Base-by-base conservation (phyloP, 352 stramenopile species). In the Pythium folliculosum region DNA sequence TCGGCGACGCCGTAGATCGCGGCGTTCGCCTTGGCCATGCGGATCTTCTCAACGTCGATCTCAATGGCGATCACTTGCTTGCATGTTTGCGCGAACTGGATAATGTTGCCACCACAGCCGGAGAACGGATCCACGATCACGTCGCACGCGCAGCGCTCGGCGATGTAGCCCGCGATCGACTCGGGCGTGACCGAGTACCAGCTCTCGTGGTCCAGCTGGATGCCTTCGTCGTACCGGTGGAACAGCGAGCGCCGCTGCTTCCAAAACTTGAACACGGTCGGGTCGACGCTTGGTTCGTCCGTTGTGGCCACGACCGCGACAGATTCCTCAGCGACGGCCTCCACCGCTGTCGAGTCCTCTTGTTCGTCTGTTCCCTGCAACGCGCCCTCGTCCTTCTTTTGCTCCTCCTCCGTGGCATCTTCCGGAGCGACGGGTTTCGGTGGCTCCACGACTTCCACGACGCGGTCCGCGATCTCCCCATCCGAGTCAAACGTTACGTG, bases 161-260 rank as follows among this genome's bases (percentile, higher is more conserved):
- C 93, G 58, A 97, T 92, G 59, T 97, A 77, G 56, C 89, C 73
- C 17, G 93, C 90, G 52, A 98, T 96, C 9, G 75, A 75, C 77
- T 98, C 87, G 25, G 94, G 94, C 0, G 93, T 98, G 5, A 98
- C 87, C 58, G 86, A 97, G 77, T 96, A 98, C 92, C 92, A 97
- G 44, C 90, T 95, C 76, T 98, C 93, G 21, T 91, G 77, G 67
- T 98, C 94, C n/a, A 97, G 77, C 22, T 86, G 77, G 22, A 98
- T 95, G 13, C 93, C 93, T 50, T 96, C 76, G 59, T 98, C 91
- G 67, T 94, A 98, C 60, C 86, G 80, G 53, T 91, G 91, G 63
- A 98, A 98, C 27, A 97, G 80, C 44, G 75, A 65, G 45, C 91
- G 88, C 6, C 94, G 86, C 68, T 98, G 92, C 53, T 84, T 69